These are phyloP conservation scores for Geotrichum citri-aurantii DNA, from an alignment of 1,139 yeast genomes.

Conservation along the genomic window DNA sequence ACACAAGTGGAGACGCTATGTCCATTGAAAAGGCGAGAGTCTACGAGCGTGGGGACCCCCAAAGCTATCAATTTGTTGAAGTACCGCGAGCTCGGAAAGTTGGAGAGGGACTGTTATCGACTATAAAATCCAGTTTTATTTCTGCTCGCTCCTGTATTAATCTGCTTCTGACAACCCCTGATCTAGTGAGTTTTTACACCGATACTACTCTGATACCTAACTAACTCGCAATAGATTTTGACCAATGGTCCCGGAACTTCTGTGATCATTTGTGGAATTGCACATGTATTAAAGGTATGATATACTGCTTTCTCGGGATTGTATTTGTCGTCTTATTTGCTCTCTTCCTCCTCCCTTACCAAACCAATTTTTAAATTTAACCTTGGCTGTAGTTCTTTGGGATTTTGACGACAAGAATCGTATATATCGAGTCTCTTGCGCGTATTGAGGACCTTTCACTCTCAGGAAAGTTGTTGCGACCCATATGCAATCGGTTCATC, in stretches of 20 bases:
- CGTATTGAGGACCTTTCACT: conserved; percentile 71
- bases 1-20: conserved; percentile 50
- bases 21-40: conserved; percentile 49
- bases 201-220: conserved; percentile 22
- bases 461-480: conserved; percentile 65
- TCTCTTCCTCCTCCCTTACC: neutral
- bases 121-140: conserved; percentile 47
- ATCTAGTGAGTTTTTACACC: conserved; percentile 21
- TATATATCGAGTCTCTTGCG: conserved; percentile 86
- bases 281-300: conserved; percentile 46
- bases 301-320: neutral
- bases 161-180: conserved; percentile 29
- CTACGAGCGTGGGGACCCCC: conserved; percentile 35
- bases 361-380: neutral
- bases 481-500: conserved; percentile 66
- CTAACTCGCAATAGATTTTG: conserved; percentile 50
- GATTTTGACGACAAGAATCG: conserved; percentile 48
- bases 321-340: neutral
- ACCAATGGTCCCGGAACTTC: conserved; percentile 95
- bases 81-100: conserved; percentile 75
- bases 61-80: conserved; percentile 1
- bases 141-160: conserved; percentile 28
- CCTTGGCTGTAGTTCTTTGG: conserved; percentile 41
- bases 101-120: conserved; percentile 54
- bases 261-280: conserved; percentile 64